Evolutionary conservation across 352 stramenopile genomes (phyloP).

Genomic region (Phytophthora crassamura): DNA sequence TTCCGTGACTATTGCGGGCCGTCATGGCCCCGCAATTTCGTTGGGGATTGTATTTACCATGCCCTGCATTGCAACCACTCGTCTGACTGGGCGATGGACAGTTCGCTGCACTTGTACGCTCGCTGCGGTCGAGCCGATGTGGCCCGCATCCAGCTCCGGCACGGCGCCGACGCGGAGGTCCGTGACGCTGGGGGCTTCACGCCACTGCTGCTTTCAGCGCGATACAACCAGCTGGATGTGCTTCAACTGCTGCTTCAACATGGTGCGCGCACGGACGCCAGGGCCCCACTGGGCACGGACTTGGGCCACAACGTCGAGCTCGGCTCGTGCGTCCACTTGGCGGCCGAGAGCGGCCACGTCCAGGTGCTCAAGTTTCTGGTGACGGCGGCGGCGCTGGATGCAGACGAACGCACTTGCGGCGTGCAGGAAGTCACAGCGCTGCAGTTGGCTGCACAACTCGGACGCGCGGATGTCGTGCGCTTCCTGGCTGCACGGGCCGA

Average conservation of each 20-base stretch:
- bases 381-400: conserved; percentile 31
- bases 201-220: conserved; percentile 39
- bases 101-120: conserved; percentile 49
- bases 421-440: conserved; percentile 32
- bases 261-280: conserved; percentile 30
- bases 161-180: conserved; percentile 40
- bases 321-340: conserved; percentile 31
- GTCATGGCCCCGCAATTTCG: too few species aligned
- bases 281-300: conserved; percentile 18
- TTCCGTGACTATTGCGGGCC: too few species aligned
- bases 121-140: conserved; percentile 34
- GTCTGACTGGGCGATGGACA: conserved; percentile 35
- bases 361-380: conserved; percentile 40
- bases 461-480: conserved; percentile 32
- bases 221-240: conserved; percentile 40
- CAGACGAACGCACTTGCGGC: conserved; percentile 16
- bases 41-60: too few species aligned
- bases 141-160: conserved; percentile 35
- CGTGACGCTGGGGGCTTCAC: conserved; percentile 37
- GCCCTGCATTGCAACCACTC: conserved; percentile 7
- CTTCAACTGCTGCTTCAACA: conserved; percentile 45
- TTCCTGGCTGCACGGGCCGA: conserved; percentile 35
- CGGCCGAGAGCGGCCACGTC: conserved; percentile 27
- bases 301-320: conserved; percentile 12
- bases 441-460: conserved; percentile 42